Percentiles rank a stretch among this genome's conserved stretches.
Evolutionary conservation across 331 rosid genomes (phyloP).

Genomic region (Malus hybrid): DNA sequence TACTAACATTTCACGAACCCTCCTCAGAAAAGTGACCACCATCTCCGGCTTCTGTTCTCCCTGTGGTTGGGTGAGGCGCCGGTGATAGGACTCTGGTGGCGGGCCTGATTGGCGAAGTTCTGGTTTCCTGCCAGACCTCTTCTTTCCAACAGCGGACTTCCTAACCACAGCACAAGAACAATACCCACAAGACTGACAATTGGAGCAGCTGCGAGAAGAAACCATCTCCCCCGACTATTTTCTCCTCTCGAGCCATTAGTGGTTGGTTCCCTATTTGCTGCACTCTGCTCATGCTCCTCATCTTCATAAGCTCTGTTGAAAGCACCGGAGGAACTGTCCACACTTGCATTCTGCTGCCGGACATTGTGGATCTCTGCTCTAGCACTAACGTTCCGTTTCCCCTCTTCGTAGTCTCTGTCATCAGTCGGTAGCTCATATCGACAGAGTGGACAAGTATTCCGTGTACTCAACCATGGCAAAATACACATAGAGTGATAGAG

Average conservation of each 20-base stretch:
- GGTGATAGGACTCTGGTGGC: constrained; percentile 17
- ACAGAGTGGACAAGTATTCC: constrained; percentile 93
- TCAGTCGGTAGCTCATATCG: constrained; percentile 94
- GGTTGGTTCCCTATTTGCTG: constrained; percentile 15
- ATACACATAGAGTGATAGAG: constrained; percentile 81
- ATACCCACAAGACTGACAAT: constrained; percentile 79
- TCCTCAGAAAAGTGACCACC: constrained; percentile 73
- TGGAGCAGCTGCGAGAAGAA: constrained; percentile 83
- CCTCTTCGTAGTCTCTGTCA: constrained; percentile 80
- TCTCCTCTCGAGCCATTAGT: constrained; percentile 27
- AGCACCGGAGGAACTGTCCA: constrained; percentile 34
- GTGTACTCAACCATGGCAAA: constrained; percentile 83
- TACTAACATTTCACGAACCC: not conserved
- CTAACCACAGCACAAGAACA: constrained; percentile 78
- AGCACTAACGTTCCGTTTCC: constrained; percentile 36
- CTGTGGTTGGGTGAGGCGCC: constrained; percentile 39
- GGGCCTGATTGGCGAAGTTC: constrained; percentile 29
- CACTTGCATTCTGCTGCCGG: constrained; percentile 30
- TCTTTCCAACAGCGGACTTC: constrained; percentile 52
- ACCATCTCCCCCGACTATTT: constrained; percentile 70
- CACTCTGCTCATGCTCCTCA: constrained; percentile 25
- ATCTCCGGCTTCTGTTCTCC: constrained; percentile 71
- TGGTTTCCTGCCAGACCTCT: constrained; percentile 19
- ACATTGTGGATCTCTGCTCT: constrained; percentile 28
- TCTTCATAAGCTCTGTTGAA: constrained; percentile 34